phyloP scores from a whole-genome alignment of 2,329 filamentous ascomycete species.

The Penicillium sp. region DNA sequence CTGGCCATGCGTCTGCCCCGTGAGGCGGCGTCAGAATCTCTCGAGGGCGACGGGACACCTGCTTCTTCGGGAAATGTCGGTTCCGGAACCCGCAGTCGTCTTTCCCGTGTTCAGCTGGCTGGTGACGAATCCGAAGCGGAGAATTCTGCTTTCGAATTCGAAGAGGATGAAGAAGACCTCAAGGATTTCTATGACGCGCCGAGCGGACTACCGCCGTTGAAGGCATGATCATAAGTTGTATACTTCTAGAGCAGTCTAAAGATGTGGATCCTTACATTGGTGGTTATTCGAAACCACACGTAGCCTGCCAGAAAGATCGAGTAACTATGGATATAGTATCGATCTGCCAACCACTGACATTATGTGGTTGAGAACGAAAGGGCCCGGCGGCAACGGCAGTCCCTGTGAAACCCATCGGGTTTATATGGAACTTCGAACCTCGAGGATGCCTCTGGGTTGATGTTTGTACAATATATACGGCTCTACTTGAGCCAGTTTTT shows the following conservation, averaged over 20 bases:
- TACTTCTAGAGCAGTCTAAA: neutral
- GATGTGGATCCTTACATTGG: neutral
- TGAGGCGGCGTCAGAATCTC: slow-evolving; percentile 35
- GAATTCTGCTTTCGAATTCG: slow-evolving; percentile 19
- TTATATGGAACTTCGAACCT: neutral
- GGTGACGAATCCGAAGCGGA: slow-evolving; percentile 33
- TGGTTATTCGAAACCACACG: too few species aligned
- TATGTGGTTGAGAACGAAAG: too few species aligned
- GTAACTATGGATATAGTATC: neutral
- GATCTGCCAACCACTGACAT: neutral
- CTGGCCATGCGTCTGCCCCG: slow-evolving; percentile 57
- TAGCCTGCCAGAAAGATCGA: neutral
- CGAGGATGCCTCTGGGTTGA: neutral
- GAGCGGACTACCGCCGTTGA: slow-evolving; percentile 36
- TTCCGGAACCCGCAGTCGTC: slow-evolving; percentile 23
- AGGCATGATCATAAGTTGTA: slow-evolving; percentile 10
- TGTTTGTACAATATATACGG: neutral
- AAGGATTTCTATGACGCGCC: slow-evolving; percentile 44
- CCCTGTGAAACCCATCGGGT: neutral
- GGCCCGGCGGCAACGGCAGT: neutral
- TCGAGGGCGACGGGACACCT: slow-evolving; percentile 30
- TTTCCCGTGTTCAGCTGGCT: slow-evolving; percentile 23
- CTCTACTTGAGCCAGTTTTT: neutral
- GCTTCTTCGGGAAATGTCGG: slow-evolving; percentile 10
- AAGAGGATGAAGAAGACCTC: slow-evolving; percentile 35